These are phyloP conservation scores for Delitschia confertaspora DNA, from an alignment of 495 filamentous ascomycete genomes.

Conservation along the genomic window DNA sequence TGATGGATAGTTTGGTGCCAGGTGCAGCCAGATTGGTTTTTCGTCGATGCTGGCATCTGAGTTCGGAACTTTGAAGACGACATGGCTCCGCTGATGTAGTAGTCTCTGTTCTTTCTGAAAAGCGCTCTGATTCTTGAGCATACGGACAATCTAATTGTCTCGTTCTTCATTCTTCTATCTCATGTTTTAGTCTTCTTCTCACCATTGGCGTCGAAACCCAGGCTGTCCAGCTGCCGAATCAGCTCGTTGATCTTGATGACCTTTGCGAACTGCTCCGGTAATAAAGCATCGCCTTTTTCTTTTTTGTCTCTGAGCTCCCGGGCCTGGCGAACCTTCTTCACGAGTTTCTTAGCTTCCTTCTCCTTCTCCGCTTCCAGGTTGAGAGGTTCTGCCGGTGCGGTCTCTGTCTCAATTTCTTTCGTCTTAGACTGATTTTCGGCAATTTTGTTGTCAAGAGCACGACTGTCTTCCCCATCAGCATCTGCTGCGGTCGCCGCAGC, in stretches of 20 bases:
- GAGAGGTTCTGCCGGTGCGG: conserved; percentile 22
- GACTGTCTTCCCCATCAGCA: conserved; percentile 30
- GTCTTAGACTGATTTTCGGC: conserved; percentile 18
- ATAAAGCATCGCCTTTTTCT: conserved; percentile 66
- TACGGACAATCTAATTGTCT: no score
- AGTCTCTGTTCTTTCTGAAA: no score
- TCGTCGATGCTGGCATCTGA: no score
- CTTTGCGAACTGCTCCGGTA: conserved; percentile 96
- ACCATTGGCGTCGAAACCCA: conserved; percentile 72
- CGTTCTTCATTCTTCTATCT: no score
- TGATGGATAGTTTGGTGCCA: no score
- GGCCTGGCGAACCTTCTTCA: conserved; percentile 92
- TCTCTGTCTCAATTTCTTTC: conserved; percentile 3
- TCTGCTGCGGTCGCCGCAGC: conserved; percentile 57
- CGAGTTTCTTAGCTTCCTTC: conserved; percentile 86
- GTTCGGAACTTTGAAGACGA: no score
- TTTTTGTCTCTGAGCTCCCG: conserved; percentile 86
- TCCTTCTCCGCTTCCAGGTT: conserved; percentile 73
- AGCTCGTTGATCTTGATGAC: conserved; percentile 94
- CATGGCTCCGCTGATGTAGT: no score
- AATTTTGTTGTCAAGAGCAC: conserved; percentile 31
- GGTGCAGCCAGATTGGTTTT: no score
- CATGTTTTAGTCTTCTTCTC: conserved; percentile 38
- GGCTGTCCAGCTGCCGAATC: conserved; percentile 71
- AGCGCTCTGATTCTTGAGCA: no score